Evolutionary conservation across 2,329 filamentous ascomycete genomes (phyloP).

Genomic region (Colletotrichum godetiae): DNA sequence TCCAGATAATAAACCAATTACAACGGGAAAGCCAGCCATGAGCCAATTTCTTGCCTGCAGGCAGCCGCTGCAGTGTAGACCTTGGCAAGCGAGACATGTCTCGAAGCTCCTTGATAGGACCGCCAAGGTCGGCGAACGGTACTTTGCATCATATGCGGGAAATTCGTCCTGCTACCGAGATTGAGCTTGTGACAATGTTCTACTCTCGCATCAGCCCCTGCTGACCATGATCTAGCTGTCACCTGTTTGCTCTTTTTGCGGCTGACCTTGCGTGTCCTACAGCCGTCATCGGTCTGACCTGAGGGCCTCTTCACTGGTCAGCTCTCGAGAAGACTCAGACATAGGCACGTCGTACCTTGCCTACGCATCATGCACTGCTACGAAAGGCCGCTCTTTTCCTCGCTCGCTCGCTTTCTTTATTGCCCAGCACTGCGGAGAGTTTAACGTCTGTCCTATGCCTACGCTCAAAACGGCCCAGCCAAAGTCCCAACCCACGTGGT

Average conservation of each 20-base stretch:
- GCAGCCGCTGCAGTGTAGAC: slow-evolving; percentile 22
- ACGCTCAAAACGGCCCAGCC: background rate
- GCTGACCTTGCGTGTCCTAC: slow-evolving; percentile 24
- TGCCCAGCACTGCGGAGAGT: background rate
- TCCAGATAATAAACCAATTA: background rate
- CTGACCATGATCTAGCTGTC: slow-evolving; percentile 9
- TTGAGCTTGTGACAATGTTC: slow-evolving; percentile 26
- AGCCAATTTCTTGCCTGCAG: slow-evolving; percentile 30
- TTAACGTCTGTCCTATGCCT: background rate
- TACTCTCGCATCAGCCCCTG: slow-evolving; percentile 9
- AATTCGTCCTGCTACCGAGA: slow-evolving; percentile 33
- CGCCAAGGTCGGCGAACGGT: slow-evolving; percentile 23
- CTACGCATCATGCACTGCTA: slow-evolving; percentile 27
- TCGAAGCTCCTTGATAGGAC: slow-evolving; percentile 36
- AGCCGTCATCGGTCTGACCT: slow-evolving; percentile 17
- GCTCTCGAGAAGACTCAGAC: slow-evolving; percentile 2
- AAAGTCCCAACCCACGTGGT: slow-evolving; percentile 1
- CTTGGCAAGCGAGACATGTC: slow-evolving; percentile 34
- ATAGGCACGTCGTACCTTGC: slow-evolving; percentile 21
- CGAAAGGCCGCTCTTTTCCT: slow-evolving; percentile 21
- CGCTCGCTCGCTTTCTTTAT: background rate
- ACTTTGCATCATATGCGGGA: slow-evolving; percentile 35
- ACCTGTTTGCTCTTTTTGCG: slow-evolving; percentile 11
- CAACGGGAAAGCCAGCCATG: background rate
- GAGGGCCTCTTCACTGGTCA: background rate